Evolutionary conservation across 345 rosid species (phyloP), one percentile per base, ranked within the genome.

Genomic region (Acer campestre): DNA sequence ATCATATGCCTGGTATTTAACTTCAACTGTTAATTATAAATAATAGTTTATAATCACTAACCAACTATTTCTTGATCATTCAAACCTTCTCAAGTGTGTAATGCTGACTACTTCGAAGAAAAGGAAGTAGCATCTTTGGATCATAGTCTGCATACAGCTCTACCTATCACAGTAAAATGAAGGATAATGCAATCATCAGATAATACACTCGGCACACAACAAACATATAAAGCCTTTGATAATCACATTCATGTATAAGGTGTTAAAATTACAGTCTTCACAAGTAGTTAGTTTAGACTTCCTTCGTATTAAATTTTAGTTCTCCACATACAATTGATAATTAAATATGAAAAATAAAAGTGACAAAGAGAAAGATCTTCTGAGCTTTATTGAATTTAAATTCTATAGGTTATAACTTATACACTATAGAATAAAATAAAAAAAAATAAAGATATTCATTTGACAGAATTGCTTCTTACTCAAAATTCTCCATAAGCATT

Each of bases 51-150:
- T 62, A 83, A 66, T 70, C 62, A 71, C 67, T 62, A 79, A 73
- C 16, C 46, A 49, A 51, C 35, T 64, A 67, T 68, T 73, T 67
- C 70, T 83, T 69, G n/a, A 84, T 72, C 53, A 68, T 68, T 65
- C 85, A 75, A 75, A 97, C 99, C 98, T 97, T 91, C 88, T 94
- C 99, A 68, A 97, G 90, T 51, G 90, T 97, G 85, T 93, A 94
- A 85, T 97, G 98, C 76, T 90, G 98, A 85, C 99, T 94, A 75
- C 99, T 93, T 72, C 98, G 98, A 75, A 97, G 94, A 82, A 97
- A 97, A 61, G 97, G 97, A 82, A 97, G 94, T 22, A 97, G 82
- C 98, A 94, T 93, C 88, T 92, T 91, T 10, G 77, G 92, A 89
- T 97, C 98, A 85, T 89, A 90, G 67, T 94, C 96, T 3, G 95